Percentiles rank a stretch among this genome's conserved stretches.
phyloP scores from a whole-genome alignment of 257 asterid genomes.

The Solanum chiquidenum region DNA sequence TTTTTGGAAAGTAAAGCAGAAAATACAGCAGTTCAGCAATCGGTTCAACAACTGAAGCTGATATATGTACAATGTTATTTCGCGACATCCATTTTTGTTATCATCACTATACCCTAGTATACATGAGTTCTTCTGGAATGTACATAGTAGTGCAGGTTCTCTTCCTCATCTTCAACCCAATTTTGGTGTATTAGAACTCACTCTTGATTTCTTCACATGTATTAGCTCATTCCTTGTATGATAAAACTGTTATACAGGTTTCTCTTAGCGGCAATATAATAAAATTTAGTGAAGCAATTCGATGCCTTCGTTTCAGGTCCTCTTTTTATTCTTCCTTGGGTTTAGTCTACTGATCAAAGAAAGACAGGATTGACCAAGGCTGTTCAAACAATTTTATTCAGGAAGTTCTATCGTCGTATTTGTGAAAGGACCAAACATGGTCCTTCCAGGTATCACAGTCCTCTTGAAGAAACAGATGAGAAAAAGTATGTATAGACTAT shows the following conservation, averaged over 20 bases:
- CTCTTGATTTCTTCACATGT: neutral
- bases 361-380: neutral
- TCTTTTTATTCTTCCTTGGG: neutral
- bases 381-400: neutral
- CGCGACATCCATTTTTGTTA: neutral
- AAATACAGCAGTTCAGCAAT: neutral
- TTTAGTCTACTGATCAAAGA: neutral
- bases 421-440: neutral
- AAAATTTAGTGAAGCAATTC: neutral
- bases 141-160: neutral
- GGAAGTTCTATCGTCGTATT: neutral
- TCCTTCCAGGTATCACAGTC: neutral
- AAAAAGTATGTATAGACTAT: neutral
- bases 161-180: neutral
- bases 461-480: neutral
- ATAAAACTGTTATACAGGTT: neutral
- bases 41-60: neutral
- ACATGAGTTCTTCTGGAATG: neutral
- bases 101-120: neutral
- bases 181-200: neutral
- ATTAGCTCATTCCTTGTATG: neutral
- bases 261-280: neutral
- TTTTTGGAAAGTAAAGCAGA: conserved; percentile 1
- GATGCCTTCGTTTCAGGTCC: neutral
- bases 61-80: neutral